Conservation (phyloP, 192 early-diverging fungal genomes). For the Entophlyctis luteolus region DNA sequence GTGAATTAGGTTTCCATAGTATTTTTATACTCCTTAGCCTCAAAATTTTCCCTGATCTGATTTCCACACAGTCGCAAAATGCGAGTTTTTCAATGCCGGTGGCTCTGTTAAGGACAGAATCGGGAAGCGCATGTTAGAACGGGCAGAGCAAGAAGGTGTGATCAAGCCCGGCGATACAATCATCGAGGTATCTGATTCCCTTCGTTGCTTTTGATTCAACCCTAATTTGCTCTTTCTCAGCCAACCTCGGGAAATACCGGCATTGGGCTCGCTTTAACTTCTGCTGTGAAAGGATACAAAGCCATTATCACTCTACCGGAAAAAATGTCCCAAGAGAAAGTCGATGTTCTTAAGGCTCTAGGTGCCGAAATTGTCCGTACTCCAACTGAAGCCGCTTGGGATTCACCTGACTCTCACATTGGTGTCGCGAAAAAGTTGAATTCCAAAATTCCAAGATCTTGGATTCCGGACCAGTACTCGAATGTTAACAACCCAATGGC, state of each 20-base stretch:
- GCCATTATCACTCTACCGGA: conserved; percentile 98
- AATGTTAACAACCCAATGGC: conserved; percentile 98
- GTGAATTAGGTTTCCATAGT: conserved; percentile 53
- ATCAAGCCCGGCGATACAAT: conserved; percentile 90
- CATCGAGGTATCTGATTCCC: conserved; percentile 63
- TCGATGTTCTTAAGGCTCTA: conserved; percentile 94
- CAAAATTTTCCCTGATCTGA: too few relatives aligned
- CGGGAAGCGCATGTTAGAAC: conserved; percentile 93
- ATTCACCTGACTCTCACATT: conserved; percentile 97
- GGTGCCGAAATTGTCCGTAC: conserved; percentile 98
- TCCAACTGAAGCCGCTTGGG: conserved; percentile 98
- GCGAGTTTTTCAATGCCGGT: conserved; percentile 98
- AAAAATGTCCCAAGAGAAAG: conserved; percentile 99
- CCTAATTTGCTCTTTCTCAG: conserved; percentile 4
- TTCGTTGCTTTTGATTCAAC: not conserved
- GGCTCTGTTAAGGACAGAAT: conserved; percentile 99
- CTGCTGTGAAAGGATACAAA: conserved; percentile 98
- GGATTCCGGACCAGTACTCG: conserved; percentile 95
- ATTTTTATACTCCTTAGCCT: too few relatives aligned
- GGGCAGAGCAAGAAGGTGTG: conserved; percentile 85
- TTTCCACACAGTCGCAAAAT: conserved; percentile 77
- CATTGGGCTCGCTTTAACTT: conserved; percentile 94
- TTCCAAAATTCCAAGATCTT: conserved; percentile 90
- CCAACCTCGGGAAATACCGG: conserved; percentile 99
- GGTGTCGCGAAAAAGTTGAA: conserved; percentile 89